A percentile compares a stretch with the other conserved stretches of the same genome.
Evolutionary conservation across 768 basidiomycete genomes (phyloP).

Genomic region (Tricholoma saponaceum): DNA sequence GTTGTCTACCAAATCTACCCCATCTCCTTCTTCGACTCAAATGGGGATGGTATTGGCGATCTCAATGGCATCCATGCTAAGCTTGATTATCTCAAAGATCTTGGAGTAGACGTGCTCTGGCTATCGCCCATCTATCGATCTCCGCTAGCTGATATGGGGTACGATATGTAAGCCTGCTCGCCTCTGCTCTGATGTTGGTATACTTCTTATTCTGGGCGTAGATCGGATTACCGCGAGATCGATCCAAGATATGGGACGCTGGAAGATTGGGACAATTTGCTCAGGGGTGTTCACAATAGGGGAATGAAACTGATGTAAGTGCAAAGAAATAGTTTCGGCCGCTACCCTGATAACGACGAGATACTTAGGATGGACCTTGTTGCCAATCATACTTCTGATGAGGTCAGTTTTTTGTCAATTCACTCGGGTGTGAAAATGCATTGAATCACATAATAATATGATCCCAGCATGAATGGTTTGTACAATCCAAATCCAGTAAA

Average conservation of each 20-base stretch:
- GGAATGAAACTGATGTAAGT: constrained; percentile 70
- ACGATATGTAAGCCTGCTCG: constrained; percentile 50
- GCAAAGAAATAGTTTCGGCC: not conserved
- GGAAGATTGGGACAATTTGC: constrained; percentile 52
- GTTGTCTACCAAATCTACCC: constrained; percentile 70
- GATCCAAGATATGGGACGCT: constrained; percentile 64
- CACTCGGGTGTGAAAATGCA: not conserved
- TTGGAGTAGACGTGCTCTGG: constrained; percentile 70
- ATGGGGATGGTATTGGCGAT: constrained; percentile 67
- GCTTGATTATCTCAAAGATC: constrained; percentile 62
- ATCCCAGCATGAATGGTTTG: constrained; percentile 69
- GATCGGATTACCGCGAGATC: constrained; percentile 62
- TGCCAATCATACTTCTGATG: constrained; percentile 68
- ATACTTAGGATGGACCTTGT: constrained; percentile 67
- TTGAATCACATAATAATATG: too few species aligned
- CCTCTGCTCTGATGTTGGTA: not conserved
- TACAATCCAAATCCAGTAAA: constrained; percentile 47
- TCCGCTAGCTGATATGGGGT: constrained; percentile 70
- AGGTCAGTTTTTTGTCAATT: constrained; percentile 32
- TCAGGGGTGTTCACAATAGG: constrained; percentile 50
- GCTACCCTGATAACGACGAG: not conserved
- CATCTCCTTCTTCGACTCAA: constrained; percentile 67
- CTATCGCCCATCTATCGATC: constrained; percentile 68
- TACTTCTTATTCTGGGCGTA: constrained; percentile 3
- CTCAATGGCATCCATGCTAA: constrained; percentile 61